Base-by-base conservation (phyloP, 352 stramenopile genomes). In the Elongisporangium undulatum region DNA sequence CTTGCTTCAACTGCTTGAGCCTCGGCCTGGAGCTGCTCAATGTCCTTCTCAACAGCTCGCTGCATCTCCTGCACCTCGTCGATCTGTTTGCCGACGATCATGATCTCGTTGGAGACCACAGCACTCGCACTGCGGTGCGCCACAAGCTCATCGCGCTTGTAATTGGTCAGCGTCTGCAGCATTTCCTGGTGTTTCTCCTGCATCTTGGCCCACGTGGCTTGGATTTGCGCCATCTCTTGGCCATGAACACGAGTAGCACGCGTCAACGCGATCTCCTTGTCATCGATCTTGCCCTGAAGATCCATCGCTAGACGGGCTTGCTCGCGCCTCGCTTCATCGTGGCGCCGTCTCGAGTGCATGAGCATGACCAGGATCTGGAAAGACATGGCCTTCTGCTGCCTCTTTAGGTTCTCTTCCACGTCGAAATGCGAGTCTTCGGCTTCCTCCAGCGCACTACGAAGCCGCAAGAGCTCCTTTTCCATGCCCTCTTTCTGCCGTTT, bases 61-160 rank as follows among this genome's bases (percentile, higher is more conserved):
- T 86, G 81, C 63, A 83, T 85, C 48, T 90, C 79, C 8, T 71
- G 59, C 20, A 94, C 82, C 67, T 94, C 80, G 23, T 87, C 80
- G 49, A 92, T 83, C 72, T 94, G 85, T 58, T 82, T 84, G 16
- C 61, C 58, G 22, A 94, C 76, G 16, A 92, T 90, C 7, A 58
- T 62, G 21, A 94, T 75, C 61, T 94, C 85, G 56, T 89, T 92
- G 9, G 81, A 82, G 17, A 94, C 66, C 13, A 94, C 77, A 1
- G 79, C 71, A 50, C 83, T 87, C 5, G 81, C 71, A 21, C 81
- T 92, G 15, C 84, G 79, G 45, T 93, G 85, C 2, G 76, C 71
- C 5, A 94, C 79, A 4, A 94, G 64, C 49, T 92, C 82, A 53
- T 92, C 85, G 19, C 83, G 81, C 51, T 92, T 90, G 82, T 92